Evolutionary conservation across 2,329 filamentous ascomycete genomes (phyloP), one percentile per base, ranked within the genome.

Genomic region (Alternaria incomplexa): DNA sequence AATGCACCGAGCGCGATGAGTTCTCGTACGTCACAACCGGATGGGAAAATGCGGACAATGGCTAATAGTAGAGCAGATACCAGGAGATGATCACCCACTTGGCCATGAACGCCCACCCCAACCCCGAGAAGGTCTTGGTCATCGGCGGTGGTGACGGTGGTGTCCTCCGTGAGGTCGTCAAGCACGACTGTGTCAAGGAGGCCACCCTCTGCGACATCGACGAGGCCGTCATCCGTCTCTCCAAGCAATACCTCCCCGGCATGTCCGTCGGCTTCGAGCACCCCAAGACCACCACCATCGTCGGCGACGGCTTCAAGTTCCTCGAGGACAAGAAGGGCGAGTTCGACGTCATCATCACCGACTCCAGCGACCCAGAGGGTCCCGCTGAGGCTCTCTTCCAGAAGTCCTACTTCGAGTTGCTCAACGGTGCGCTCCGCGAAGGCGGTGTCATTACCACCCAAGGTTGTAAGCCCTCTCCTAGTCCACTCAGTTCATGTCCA

Each of bases 81-180:
- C 96, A 99, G 87, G 96, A 99, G 89, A 99, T 99, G 96, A 99
- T 99, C 84, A 94, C 95, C 74, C 93, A 99, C 85, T 88, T 99
- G 73, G 96, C 93, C 84, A 93, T 99, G 91, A 96, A 97, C 89
- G 93, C 95, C 57, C 96, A 99, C 89, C 96, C 96, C 73, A 90
- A 97, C 87, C 96, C 96, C 79, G 96, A 98, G 89, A 96, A 94
- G 84, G 96, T 99, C 57, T 90, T 99, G 62, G 96, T 99, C 81
- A 98, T 99, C 78, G 96, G 96, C 70, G 96, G 96, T 77, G 96
- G 96, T 80, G 96, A 99, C 80, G 96, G 96, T 64, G 96, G 96
- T 84, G 96, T 99, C 68, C 90, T 99, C 75, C 93, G 96, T 76
- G 96, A 99, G 88, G 91, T 99, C 47, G 93, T 99, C 87, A 99